Percentiles rank a stretch among this genome's conserved stretches.
Conservation (phyloP, 208 protist species). For the Perkinsela sp. region DNA sequence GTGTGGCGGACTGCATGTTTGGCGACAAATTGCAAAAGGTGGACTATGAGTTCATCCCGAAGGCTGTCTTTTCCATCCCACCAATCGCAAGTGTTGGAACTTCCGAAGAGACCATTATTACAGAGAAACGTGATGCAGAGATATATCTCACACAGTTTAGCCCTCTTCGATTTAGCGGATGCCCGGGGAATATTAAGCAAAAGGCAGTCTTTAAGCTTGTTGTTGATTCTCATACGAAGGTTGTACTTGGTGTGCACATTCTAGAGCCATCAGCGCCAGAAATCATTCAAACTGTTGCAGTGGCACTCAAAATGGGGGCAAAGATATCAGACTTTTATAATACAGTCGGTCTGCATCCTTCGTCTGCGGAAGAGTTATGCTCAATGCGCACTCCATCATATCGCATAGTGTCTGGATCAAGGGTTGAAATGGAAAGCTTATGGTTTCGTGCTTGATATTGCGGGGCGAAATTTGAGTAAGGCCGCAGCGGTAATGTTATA, state of each 20-base stretch:
- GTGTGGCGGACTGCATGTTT: constrained; percentile 50
- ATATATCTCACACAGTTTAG: constrained; percentile 56
- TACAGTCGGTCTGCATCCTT: constrained; percentile 83
- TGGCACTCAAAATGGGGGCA: constrained; percentile 54
- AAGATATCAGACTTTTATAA: constrained; percentile 76
- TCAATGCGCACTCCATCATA: constrained; percentile 50
- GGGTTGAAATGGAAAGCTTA: too few species aligned
- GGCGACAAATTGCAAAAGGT: constrained; percentile 23
- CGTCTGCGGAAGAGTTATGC: constrained; percentile 68
- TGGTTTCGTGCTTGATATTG: too few species aligned
- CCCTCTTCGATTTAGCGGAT: constrained; percentile 34
- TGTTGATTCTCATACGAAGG: constrained; percentile 29
- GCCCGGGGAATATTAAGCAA: constrained; percentile 19
- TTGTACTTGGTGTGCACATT: constrained; percentile 61
- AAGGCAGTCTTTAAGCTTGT: constrained; percentile 52
- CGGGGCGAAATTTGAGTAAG: too few species aligned
- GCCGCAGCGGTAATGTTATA: too few species aligned
- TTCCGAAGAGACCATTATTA: constrained; percentile 39
- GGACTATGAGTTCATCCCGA: constrained; percentile 48
- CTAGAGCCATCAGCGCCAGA: constrained; percentile 42
- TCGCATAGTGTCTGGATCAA: constrained; percentile 32
- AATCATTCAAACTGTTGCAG: constrained; percentile 61
- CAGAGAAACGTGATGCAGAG: constrained; percentile 23
- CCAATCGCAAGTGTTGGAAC: constrained; percentile 48
- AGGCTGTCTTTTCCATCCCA: constrained; percentile 63